phyloP scores from a whole-genome alignment of 1,284 basidiomycete genomes.

The Waitea zeae region DNA sequence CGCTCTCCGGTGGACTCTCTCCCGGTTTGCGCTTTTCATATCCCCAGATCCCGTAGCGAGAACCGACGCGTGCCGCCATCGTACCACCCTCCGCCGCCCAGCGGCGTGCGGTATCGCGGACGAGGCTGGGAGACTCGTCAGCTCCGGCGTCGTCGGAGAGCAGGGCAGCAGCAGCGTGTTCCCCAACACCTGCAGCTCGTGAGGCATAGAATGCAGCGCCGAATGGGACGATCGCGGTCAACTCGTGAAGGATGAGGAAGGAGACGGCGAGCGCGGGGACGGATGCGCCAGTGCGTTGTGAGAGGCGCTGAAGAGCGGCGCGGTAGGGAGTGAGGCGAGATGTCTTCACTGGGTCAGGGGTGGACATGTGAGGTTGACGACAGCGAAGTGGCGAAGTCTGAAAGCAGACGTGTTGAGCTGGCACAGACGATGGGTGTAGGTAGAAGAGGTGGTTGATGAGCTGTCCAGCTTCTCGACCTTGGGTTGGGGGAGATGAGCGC shows the following conservation, averaged over 20 bases:
- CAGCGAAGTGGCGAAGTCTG: too few species aligned
- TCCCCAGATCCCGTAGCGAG: conserved; percentile 70
- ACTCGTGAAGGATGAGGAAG: conserved; percentile 75
- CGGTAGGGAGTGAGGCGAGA: conserved; percentile 23
- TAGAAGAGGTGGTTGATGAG: too few species aligned
- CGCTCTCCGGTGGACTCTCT: conserved; percentile 6
- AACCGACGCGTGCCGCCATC: conserved; percentile 57
- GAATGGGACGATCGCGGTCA: conserved; percentile 72
- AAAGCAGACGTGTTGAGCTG: too few species aligned
- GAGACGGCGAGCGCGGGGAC: conserved; percentile 64
- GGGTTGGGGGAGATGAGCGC: too few species aligned
- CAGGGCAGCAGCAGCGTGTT: conserved; percentile 30
- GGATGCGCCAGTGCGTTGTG: conserved; percentile 50
- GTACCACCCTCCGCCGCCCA: conserved; percentile 66
- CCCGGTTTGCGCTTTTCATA: conserved; percentile 32
- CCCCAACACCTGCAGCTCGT: conserved; percentile 54
- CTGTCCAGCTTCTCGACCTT: too few species aligned
- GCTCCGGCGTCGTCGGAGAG: neutral
- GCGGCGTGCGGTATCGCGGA: conserved; percentile 19
- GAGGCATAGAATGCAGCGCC: conserved; percentile 62
- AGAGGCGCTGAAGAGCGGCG: conserved; percentile 33
- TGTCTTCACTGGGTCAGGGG: too few species aligned
- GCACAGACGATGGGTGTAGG: too few species aligned
- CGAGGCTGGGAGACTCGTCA: conserved; percentile 2
- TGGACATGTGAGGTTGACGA: too few species aligned